Percentiles rank a stretch among this genome's conserved stretches.
Conservation (phyloP, 73 alveolate genomes). For the Paramecium sexaurelia region DNA sequence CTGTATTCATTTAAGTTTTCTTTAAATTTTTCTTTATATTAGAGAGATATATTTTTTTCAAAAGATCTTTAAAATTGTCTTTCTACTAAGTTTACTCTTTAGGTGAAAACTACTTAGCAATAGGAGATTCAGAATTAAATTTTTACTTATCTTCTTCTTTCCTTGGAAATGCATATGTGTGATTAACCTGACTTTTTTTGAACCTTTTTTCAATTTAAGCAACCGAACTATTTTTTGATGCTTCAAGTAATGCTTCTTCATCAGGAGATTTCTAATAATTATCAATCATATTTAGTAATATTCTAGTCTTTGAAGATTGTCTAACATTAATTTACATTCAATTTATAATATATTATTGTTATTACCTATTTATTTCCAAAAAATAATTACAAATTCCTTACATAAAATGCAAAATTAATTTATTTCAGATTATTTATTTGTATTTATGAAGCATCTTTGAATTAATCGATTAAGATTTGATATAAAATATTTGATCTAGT, state of each 20-base stretch:
- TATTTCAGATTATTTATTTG: too few relatives aligned
- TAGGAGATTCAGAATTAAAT: background rate
- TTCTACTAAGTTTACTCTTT: background rate
- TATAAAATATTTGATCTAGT: too few relatives aligned
- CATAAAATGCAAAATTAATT: too few relatives aligned
- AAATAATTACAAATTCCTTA: too few relatives aligned
- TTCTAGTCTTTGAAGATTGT: slow-evolving; percentile 47
- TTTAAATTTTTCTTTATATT: background rate
- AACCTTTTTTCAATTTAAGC: slow-evolving; percentile 33
- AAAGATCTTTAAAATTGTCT: slow-evolving; percentile 17
- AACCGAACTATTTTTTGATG: background rate
- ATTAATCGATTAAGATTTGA: too few relatives aligned
- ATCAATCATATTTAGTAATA: slow-evolving; percentile 12
- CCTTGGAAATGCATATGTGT: slow-evolving; percentile 35
- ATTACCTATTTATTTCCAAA: background rate
- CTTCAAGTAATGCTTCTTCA: background rate
- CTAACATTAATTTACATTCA: slow-evolving; percentile 4
- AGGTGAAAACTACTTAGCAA: background rate
- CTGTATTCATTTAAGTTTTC: background rate
- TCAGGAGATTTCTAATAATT: slow-evolving; percentile 8
- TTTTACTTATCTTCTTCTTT: background rate
- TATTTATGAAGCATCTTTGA: too few relatives aligned
- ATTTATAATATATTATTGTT: background rate
- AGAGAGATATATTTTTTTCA: slow-evolving; percentile 38
- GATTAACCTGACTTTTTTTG: background rate